Percentiles rank a stretch among this genome's conserved stretches.
phyloP scores from a whole-genome alignment of 305 asterid species.

The Ajuga reptans region DNA sequence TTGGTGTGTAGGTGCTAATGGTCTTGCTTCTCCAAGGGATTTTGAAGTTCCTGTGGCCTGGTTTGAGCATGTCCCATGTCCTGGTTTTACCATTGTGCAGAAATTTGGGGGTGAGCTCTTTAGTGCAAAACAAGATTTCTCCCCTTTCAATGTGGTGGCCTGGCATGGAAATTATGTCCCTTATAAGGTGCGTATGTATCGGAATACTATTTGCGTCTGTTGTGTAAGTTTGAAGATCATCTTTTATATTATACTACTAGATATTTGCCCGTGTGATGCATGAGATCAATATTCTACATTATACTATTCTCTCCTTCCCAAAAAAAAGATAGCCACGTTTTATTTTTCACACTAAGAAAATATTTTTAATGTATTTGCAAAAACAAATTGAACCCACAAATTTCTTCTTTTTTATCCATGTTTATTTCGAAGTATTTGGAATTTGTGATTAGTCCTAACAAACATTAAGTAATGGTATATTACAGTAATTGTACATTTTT shows the following conservation, averaged over 20 bases:
- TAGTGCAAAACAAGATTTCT: conserved; percentile 86
- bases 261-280: no score
- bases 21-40: conserved; percentile 94
- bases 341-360: no score
- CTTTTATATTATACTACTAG: neutral
- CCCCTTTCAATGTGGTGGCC: conserved; percentile 92
- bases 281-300: no score
- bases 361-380: no score
- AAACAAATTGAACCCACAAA: no score
- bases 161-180: conserved; percentile 98
- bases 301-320: no score
- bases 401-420: no score
- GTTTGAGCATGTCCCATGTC: conserved; percentile 55
- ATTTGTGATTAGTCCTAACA: no score
- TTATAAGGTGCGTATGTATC: conserved; percentile 50
- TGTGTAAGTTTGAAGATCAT: neutral
- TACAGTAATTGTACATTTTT: no score
- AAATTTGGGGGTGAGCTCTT: conserved; percentile 94
- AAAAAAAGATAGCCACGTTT: no score
- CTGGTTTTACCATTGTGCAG: conserved; percentile 80
- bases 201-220: neutral
- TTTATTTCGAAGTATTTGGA: no score
- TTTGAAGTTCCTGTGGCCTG: conserved; percentile 81
- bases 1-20: conserved; percentile 70
- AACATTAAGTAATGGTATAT: no score